Evolutionary conservation across 1,139 yeast species (phyloP), one percentile per base, ranked within the genome.

Genomic region (Geotrichum klebahnii): DNA sequence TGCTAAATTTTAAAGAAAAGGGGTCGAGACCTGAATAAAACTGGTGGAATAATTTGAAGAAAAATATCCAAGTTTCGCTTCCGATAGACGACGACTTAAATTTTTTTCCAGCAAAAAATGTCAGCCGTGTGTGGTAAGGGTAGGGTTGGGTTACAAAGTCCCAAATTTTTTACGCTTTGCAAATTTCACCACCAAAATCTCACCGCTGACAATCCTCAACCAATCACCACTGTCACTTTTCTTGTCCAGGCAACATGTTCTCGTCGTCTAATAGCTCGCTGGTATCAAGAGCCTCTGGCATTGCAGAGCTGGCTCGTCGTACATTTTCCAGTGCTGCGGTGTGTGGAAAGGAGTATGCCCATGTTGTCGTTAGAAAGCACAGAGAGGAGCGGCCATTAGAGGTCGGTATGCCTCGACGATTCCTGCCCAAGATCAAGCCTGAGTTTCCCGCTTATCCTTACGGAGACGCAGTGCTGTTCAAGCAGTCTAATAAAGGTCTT

Each of bases 401-500:
- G 35, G 64, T 59, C 3, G 71, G 71, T 22, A 69, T 67, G 51
- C 64, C 68, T 16, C 60, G 57, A 35, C 54, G 56, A 12, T 48
- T 56, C 19, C 61, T 67, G 23, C 64, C 67, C 9, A 46, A 50
- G 19, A 50, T 53, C 10, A 52, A 55, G 24, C 61, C 63, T 17
- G 60, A 55, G 52, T 77, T 77, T 62, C 97, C 98, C 12, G 82
- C 77, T 16, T 92, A 92, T 67, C 84, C 88, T 48, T 90, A 83
- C 66, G 89, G 88, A 32, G 90, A 85, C 55, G 75, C 96, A 2
- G 71, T 75, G 52, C 75, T 81, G 57, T 90, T 82, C 72, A 89
- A 89, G 66, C 84, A 90, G 68, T 82, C 90, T 60, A 87, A 90
- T 67, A 73, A 84, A 52, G 97, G 97, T 6, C 75, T 92, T 45